Conservation (phyloP, 1,284 basidiomycete species). For the Boletellus deceptivus region DNA sequence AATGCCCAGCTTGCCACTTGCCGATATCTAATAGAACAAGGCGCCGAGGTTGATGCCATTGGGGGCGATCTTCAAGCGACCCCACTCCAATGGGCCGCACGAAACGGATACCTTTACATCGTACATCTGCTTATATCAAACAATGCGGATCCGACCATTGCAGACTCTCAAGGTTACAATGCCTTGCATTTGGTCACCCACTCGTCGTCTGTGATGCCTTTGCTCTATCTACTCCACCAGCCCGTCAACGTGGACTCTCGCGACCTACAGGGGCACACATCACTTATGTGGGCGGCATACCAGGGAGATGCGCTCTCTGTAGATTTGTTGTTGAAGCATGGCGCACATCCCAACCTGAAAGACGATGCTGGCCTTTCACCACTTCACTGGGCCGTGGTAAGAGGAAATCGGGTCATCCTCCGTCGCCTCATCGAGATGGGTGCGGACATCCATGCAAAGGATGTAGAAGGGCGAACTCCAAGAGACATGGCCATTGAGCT, state of each 20-base stretch:
- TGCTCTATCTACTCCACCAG: constrained; percentile 91
- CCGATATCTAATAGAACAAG: constrained; percentile 83
- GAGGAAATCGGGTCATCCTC: constrained; percentile 88
- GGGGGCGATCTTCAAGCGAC: constrained; percentile 97
- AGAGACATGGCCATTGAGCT: constrained; percentile 94
- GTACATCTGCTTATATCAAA: constrained; percentile 88
- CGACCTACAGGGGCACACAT: constrained; percentile 91
- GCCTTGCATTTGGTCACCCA: constrained; percentile 94
- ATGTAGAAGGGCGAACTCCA: constrained; percentile 84
- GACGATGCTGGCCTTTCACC: constrained; percentile 88
- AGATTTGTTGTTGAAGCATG: constrained; percentile 86
- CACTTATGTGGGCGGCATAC: constrained; percentile 99
- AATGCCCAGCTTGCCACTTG: constrained; percentile 83
- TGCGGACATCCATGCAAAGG: constrained; percentile 79
- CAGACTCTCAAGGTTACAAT: constrained; percentile 96
- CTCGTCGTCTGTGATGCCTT: constrained; percentile 89
- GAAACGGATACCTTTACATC: constrained; percentile 93
- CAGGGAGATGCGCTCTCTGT: constrained; percentile 97
- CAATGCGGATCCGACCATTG: constrained; percentile 89
- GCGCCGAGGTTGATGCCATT: constrained; percentile 92
- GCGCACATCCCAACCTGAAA: constrained; percentile 72
- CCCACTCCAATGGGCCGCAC: constrained; percentile 96
- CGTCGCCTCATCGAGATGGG: constrained; percentile 83
- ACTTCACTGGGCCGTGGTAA: constrained; percentile 98
- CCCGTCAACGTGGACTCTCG: constrained; percentile 85